phyloP scores from a whole-genome alignment of 2,329 filamentous ascomycete species.

The Colletotrichum euphorbiae region DNA sequence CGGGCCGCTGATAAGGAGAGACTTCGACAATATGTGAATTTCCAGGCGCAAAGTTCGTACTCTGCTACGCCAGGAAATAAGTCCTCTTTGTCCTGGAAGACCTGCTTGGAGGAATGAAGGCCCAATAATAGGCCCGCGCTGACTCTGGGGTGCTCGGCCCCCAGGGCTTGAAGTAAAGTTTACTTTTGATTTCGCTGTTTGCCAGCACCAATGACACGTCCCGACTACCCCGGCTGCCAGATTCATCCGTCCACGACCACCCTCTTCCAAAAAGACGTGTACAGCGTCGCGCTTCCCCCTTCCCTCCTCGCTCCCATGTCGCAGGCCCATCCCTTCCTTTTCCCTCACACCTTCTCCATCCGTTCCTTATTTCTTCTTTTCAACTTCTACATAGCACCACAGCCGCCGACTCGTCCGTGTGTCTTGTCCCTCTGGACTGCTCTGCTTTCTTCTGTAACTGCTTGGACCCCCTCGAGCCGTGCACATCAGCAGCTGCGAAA shows the following conservation, averaged over 20 bases:
- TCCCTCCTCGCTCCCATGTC: conserved; percentile 33
- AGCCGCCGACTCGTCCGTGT: conserved; percentile 15
- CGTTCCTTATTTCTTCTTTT: conserved; percentile 29
- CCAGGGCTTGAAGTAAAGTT: not conserved
- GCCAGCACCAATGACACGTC: not conserved
- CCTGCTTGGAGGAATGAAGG: not conserved
- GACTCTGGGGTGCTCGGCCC: conserved; percentile 24
- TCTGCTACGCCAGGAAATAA: conserved; percentile 11
- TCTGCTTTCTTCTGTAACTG: conserved; percentile 27
- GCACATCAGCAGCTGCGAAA: conserved; percentile 22
- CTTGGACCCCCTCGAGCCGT: conserved; percentile 31
- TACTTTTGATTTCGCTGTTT: not conserved
- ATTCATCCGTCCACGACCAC: conserved; percentile 6
- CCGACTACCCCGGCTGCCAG: not conserved
- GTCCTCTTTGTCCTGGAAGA: conserved; percentile 3
- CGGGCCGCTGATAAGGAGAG: conserved; percentile 14
- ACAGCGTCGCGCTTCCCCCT: conserved; percentile 37
- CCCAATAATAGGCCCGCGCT: conserved; percentile 10
- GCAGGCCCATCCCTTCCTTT: conserved; percentile 40
- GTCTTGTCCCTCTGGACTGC: conserved; percentile 28
- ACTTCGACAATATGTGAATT: not conserved
- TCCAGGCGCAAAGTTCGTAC: not conserved
- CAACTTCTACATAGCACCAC: conserved; percentile 11
- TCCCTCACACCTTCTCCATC: conserved; percentile 38
- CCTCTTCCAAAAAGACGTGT: conserved; percentile 22